These are phyloP conservation scores for Epichloe amarillans DNA, from an alignment of 2,329 filamentous ascomycete genomes.

Conservation along the genomic window DNA sequence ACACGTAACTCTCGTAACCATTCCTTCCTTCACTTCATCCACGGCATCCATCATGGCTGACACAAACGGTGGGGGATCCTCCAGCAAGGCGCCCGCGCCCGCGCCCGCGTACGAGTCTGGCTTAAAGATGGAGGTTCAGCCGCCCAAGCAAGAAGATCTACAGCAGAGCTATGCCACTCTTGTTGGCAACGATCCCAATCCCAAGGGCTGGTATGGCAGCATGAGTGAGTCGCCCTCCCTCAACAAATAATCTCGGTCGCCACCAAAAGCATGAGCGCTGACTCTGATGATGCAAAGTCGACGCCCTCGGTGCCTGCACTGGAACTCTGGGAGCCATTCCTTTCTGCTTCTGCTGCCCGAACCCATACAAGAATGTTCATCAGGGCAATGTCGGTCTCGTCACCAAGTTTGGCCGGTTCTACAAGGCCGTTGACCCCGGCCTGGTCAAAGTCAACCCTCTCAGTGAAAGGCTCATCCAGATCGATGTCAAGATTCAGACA, in stretches of 20 bases:
- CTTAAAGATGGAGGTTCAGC: conserved; percentile 57
- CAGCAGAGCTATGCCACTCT: conserved; percentile 66
- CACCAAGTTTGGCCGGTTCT: conserved; percentile 90
- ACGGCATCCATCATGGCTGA: conserved; percentile 9
- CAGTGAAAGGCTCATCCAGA: conserved; percentile 74
- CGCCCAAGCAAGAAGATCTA: conserved; percentile 69
- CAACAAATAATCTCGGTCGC: not conserved
- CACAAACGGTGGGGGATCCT: conserved; percentile 16
- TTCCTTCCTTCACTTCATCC: conserved; percentile 9
- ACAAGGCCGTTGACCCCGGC: conserved; percentile 90
- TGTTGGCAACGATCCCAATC: conserved; percentile 50
- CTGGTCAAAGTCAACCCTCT: conserved; percentile 96
- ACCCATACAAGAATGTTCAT: conserved; percentile 83
- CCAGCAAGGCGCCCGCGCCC: conserved; percentile 16
- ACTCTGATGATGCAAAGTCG: conserved; percentile 37
- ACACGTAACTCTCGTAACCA: not conserved
- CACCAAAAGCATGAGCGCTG: not conserved
- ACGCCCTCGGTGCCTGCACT: conserved; percentile 57
- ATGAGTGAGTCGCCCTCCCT: conserved; percentile 53
- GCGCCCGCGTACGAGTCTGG: conserved; percentile 15
- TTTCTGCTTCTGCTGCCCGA: conserved; percentile 84
- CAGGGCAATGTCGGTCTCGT: conserved; percentile 94
- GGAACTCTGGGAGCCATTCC: conserved; percentile 78
- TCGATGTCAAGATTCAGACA: conserved; percentile 99
- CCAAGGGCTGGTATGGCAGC: conserved; percentile 76